Conservation (phyloP, 257 asterid species). For the Fraxinus cuspidata region DNA sequence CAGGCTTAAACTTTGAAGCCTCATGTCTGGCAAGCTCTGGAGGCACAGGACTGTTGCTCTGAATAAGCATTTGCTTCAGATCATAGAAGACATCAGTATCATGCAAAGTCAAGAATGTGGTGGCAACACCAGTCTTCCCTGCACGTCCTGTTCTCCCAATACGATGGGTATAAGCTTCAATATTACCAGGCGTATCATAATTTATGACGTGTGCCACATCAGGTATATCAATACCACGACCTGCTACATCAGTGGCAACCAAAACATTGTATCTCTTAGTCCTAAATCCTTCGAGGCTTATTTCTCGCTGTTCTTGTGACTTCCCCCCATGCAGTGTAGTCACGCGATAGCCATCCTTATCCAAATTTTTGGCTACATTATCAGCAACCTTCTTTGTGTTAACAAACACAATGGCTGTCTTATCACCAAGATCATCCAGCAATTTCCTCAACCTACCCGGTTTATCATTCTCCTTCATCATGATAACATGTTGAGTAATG, state of each 20-base stretch:
- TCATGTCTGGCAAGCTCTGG: not conserved
- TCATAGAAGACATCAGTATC: not conserved
- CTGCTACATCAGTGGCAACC: not conserved
- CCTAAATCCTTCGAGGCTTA: not conserved
- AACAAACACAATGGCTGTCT: not conserved
- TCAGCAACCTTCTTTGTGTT: not conserved
- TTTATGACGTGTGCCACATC: not conserved
- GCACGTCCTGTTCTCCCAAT: not conserved
- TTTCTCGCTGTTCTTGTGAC: not conserved
- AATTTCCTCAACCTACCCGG: not conserved
- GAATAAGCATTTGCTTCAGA: not conserved
- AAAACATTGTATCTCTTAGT: not conserved
- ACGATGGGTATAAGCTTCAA: not conserved
- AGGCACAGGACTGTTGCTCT: not conserved
- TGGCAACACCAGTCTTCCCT: not conserved
- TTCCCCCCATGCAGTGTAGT: not conserved
- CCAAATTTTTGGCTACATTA: not conserved
- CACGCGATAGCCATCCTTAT: not conserved
- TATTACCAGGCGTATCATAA: not conserved
- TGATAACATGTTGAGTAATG: not conserved
- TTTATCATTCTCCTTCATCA: constrained; percentile 1
- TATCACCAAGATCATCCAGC: not conserved
- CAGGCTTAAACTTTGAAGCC: not conserved
- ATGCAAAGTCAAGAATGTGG: not conserved
- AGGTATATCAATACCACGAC: constrained; percentile 1